These are phyloP conservation scores for Neurospora sp. DNA, from an alignment of 495 filamentous ascomycete genomes.

Conservation along the genomic window DNA sequence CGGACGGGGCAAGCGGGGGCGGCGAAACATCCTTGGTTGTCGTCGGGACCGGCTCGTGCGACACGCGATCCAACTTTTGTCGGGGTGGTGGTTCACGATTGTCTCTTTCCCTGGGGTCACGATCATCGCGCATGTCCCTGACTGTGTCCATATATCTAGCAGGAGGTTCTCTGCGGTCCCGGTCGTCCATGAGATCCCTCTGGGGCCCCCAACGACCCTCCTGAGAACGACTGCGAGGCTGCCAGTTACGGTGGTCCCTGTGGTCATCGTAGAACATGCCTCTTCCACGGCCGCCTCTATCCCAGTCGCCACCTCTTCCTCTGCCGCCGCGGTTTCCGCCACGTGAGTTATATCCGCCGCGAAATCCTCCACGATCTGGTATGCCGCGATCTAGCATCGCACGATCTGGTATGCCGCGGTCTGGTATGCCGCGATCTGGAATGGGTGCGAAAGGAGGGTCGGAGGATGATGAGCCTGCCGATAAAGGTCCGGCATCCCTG, in stretches of 20 bases:
- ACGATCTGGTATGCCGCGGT: neutral
- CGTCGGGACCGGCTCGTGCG: slow-evolving; percentile 31
- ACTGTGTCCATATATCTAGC: slow-evolving; percentile 29
- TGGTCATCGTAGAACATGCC: slow-evolving; percentile 49
- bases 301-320: slow-evolving; percentile 60
- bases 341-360: slow-evolving; percentile 8
- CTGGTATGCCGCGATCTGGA: slow-evolving; percentile 45
- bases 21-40: slow-evolving; percentile 46
- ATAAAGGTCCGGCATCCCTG: slow-evolving; percentile 47
- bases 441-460: slow-evolving; percentile 48
- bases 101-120: slow-evolving; percentile 34
- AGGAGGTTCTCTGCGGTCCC: slow-evolving; percentile 30
- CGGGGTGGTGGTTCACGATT: slow-evolving; percentile 33
- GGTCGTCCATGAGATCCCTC: slow-evolving; percentile 29
- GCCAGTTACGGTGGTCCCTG: slow-evolving; percentile 31
- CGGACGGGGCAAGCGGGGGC: slow-evolving; percentile 70
- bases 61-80: slow-evolving; percentile 32
- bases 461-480: slow-evolving; percentile 56
- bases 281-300: slow-evolving; percentile 48
- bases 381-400: slow-evolving; percentile 38
- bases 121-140: slow-evolving; percentile 47
- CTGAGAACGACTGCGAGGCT: slow-evolving; percentile 57
- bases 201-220: slow-evolving; percentile 49
- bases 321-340: slow-evolving; percentile 26
- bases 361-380: slow-evolving; percentile 42